Evolutionary conservation across 2,329 filamentous ascomycete genomes (phyloP), one percentile per base, ranked within the genome.

Genomic region (Zymoseptoria brevis): DNA sequence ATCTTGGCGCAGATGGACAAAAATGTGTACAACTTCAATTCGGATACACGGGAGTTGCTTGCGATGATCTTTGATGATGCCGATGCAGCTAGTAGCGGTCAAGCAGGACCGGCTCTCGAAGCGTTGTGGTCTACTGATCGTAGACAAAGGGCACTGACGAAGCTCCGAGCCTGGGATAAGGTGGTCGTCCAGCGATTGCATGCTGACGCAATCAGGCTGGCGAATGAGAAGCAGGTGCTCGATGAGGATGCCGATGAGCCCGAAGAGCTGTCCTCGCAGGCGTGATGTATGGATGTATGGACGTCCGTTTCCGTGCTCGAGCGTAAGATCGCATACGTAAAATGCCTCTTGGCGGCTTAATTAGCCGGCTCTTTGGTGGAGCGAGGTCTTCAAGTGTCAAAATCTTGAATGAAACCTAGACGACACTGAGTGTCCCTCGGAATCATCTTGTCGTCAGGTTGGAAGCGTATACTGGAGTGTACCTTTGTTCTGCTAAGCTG

Each of bases 1-100:
- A 70, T 87, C 1, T 74, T 89, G 4, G 76, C 80, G 50, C 86
- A 89, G 73, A 89, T 90, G 87, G 80, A 81, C 49, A 76, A 80
- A 35, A 80, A 81, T 1, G 86, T 86, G 0, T 75, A 89, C 4
- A 79, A 80, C 53, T 83, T 82, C 60, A 80, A 87, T 64, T 62
- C 66, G 9, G 72, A 72, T 21, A 84, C 82, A 0, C 68, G 77
- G 11, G 60, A 64, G 1, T 53, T 79, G 4, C 62, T 80, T 0
- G 67, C 74, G 13, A 56, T 58, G 1, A 73, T 79, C 5, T 60
- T 74, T 8, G 57, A 60, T 8, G 68, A 74, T 53, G 64, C 64
- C 30, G 50, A 64, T 1, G 57, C 64, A 26, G 70, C 69, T 6
- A 53, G 56, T 7, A 58, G 58, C 4, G 73, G 74, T 0, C 50